phyloP scores from a whole-genome alignment of 345 rosid genomes.

The Diplotaxis tenuifolia region DNA sequence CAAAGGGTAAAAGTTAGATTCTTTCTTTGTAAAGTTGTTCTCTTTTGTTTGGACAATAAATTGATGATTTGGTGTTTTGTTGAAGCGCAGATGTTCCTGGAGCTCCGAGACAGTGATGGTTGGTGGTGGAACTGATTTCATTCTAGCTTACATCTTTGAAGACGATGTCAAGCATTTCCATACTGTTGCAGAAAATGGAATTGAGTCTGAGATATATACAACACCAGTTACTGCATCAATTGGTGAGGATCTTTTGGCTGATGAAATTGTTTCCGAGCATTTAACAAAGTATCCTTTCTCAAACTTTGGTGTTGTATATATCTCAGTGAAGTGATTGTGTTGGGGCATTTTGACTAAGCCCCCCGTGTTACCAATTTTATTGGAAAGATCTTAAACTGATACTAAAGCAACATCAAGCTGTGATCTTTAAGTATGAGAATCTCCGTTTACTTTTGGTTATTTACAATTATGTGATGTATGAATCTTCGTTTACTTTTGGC shows the following conservation, averaged over 20 bases:
- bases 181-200: slow-evolving; percentile 34
- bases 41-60: too few relatives aligned
- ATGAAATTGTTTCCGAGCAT: slow-evolving; percentile 90
- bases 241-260: slow-evolving; percentile 54
- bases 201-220: slow-evolving; percentile 35
- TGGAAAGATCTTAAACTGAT: too few relatives aligned
- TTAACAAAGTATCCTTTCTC: slow-evolving; percentile 61
- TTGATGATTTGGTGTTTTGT: too few relatives aligned
- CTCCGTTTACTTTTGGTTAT: too few relatives aligned
- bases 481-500: not conserved
- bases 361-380: not conserved
- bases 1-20: too few relatives aligned
- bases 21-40: too few relatives aligned
- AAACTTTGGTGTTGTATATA: not conserved
- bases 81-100: too few relatives aligned
- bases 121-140: too few relatives aligned
- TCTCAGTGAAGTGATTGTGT: not conserved
- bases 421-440: slow-evolving; percentile 1
- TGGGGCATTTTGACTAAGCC: slow-evolving; percentile 19
- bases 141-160: too few relatives aligned
- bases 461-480: not conserved
- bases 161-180: too few relatives aligned
- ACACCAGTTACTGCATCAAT: slow-evolving; percentile 4
- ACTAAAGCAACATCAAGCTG: too few relatives aligned
- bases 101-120: too few relatives aligned